Conservation (phyloP, 2,329 filamentous ascomycete species). For the Penicillium fuscoglaucum region DNA sequence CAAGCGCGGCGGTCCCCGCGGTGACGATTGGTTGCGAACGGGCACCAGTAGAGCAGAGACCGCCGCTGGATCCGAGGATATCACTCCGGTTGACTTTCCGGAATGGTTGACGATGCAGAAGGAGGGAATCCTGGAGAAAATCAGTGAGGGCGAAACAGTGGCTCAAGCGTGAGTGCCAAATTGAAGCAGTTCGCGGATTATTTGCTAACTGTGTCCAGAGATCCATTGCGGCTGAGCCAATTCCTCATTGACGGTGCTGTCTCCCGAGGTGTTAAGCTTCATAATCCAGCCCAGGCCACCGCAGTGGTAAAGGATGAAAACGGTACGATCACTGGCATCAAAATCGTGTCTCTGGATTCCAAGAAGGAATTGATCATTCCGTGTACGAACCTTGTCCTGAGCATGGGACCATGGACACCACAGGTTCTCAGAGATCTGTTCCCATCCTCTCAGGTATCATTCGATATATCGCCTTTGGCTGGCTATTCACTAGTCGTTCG, state of each 20-base stretch:
- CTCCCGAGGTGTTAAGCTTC: constrained; percentile 63
- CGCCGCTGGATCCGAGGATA: constrained; percentile 43
- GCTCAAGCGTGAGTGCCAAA: constrained; percentile 61
- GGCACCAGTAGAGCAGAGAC: constrained; percentile 63
- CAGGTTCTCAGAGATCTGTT: constrained; percentile 67
- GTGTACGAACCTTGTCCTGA: constrained; percentile 65
- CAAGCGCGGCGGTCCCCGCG: constrained; percentile 45
- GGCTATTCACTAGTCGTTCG: constrained; percentile 71
- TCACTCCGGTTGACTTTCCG: constrained; percentile 45
- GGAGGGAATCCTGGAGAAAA: constrained; percentile 60
- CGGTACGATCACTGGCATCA: constrained; percentile 54
- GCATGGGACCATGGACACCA: constrained; percentile 71
- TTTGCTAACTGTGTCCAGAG: constrained; percentile 45
- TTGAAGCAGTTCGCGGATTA: background rate
- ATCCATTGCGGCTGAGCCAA: constrained; percentile 65
- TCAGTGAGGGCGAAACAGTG: constrained; percentile 61
- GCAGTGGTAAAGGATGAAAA: constrained; percentile 53
- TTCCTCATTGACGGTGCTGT: constrained; percentile 62
- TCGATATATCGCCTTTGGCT: constrained; percentile 64
- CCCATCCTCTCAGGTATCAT: constrained; percentile 50
- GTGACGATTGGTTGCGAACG: constrained; percentile 66
- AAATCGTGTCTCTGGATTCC: constrained; percentile 47
- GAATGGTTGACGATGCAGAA: constrained; percentile 59
- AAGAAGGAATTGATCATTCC: constrained; percentile 46
- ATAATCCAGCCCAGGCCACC: constrained; percentile 62